These are phyloP conservation scores for Cyberlindnera amylophila DNA, from an alignment of 805 yeast genomes.

Conservation along the genomic window DNA sequence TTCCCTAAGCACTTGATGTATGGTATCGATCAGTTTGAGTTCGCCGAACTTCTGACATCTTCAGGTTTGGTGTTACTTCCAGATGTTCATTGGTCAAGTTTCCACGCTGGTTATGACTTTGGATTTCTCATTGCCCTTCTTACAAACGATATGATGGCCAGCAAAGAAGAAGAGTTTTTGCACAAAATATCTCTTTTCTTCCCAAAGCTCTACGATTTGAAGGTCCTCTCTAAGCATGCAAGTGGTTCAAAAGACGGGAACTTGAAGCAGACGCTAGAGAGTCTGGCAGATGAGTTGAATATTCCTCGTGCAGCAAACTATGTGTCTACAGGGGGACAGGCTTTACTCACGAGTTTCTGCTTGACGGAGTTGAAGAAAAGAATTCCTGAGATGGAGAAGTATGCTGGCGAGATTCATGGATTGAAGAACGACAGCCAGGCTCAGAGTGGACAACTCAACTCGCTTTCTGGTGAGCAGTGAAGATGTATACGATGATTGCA, in stretches of 20 bases:
- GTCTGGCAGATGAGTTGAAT: constrained; percentile 66
- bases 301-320: constrained; percentile 55
- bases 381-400: constrained; percentile 35
- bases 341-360: constrained; percentile 59
- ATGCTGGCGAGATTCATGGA: constrained; percentile 53
- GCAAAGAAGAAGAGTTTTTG: constrained; percentile 72
- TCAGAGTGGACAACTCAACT: neutral
- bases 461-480: constrained; percentile 1
- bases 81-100: constrained; percentile 79
- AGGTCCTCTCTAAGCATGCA: constrained; percentile 39
- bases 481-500: neutral
- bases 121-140: constrained; percentile 82
- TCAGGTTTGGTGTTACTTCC: constrained; percentile 77
- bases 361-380: constrained; percentile 48
- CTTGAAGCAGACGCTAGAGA: constrained; percentile 49
- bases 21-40: constrained; percentile 77
- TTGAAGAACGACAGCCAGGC: constrained; percentile 28
- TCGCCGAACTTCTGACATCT: constrained; percentile 80
- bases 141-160: constrained; percentile 74
- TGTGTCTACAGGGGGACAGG: constrained; percentile 60
- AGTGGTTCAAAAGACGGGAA: constrained; percentile 11
- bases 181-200: constrained; percentile 68
- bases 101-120: constrained; percentile 91
- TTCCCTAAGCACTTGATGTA: constrained; percentile 66
- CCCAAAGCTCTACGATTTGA: constrained; percentile 82